Base-by-base conservation (phyloP, 2,329 filamentous ascomycete genomes). In the Colletotrichum neosansevieriae region DNA sequence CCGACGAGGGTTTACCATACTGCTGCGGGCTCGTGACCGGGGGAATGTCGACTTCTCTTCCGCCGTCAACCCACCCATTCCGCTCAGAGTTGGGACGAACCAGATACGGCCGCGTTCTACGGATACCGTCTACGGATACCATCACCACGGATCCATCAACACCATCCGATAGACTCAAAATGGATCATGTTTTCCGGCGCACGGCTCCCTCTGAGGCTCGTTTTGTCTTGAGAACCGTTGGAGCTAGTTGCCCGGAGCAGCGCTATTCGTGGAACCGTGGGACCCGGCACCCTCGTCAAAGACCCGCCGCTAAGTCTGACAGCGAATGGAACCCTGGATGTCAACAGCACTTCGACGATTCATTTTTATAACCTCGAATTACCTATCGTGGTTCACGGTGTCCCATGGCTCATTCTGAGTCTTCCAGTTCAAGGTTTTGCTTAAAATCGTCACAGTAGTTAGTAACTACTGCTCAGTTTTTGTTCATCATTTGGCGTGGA, bases 141-240 rank as follows among this genome's bases (percentile, higher is more conserved):
- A 29, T 29, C 29, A 29, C 29, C 29, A 29, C 29, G 29, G 29
- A 29, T 32, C 50, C 44, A 13, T 42, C 17, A 51, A 32, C 34
- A 44, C 21, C 21, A 36, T 17, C 19, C 17, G 19, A 59, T 11
- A 10, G 40, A 36, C 29, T 21, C 11, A 12, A 49, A 56, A 21
- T 21, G 38, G 34, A 19, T n/a, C 40, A 44, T 12, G n/a, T 11
- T 6, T 9, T 10, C 32, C 49, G 49, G 40, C 40, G 54, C 61
- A 58, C 47, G 47, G 66, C 40, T 54, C 54, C 54, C 34, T 44
- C 29, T 54, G 24, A 38, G 54, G 34, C 47, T 66, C 34, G 50
- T 50, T 24, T 50, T 24, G 38, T 38, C 32, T n/a, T 6, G 15
- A 54, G 51, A 49, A 36, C 54, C 47, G 40, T 56, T 68, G 61